Base-by-base conservation (phyloP, 805 yeast species). In the Sugiyamaella floridensis region DNA sequence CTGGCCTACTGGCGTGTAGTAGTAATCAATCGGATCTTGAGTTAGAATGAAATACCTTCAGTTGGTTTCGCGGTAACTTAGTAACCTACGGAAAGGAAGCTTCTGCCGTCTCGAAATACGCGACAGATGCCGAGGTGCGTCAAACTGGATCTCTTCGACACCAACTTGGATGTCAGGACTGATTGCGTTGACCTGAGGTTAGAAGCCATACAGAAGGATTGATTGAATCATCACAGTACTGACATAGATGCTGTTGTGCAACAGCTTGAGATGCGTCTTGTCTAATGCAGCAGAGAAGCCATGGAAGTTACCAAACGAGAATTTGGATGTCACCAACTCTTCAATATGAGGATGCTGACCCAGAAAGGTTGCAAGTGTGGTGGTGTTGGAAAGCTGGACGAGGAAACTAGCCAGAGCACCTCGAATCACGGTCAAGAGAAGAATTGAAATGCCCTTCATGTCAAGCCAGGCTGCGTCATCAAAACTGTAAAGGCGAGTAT, bases 241-340 rank as follows among this genome's bases (percentile, higher is more conserved):
- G 10, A 54, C 57, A 28, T 53, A 48, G 37, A 49, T 29, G 44
- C 48, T 61, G n/a, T 58, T 58, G 60, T 57, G 66, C 1, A 73
- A 59, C 76, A 71, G 8, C 72, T 74, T 40, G 79, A 60, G 1
- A 76, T 70, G 10, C 71, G 78, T 26, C 68, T 64, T 10, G 82
- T 71, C 63, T 84, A 79, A 51, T 75, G 59, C 76, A 0, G 89
- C 89, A 0, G 83, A 75, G 55, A 89, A 79, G 0, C 86, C 95
- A 57, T 78, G 80, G 63, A 86, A 85, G 19, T 74, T 75, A 1
- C 95, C 95, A 61, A 88, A 80, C 0, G 85, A 75, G 58, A 81
- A 81, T 11, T 78, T 71, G 51, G 76, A 74, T 11, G 74, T 71
- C 26, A 86, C 65, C 42, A 61, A 76, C 43, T 73, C 66, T 40